A percentile compares a stretch with the other conserved stretches of the same genome.
Conservation (phyloP, 192 early-diverging fungal genomes). For the Globomyces pollinis-pini region DNA sequence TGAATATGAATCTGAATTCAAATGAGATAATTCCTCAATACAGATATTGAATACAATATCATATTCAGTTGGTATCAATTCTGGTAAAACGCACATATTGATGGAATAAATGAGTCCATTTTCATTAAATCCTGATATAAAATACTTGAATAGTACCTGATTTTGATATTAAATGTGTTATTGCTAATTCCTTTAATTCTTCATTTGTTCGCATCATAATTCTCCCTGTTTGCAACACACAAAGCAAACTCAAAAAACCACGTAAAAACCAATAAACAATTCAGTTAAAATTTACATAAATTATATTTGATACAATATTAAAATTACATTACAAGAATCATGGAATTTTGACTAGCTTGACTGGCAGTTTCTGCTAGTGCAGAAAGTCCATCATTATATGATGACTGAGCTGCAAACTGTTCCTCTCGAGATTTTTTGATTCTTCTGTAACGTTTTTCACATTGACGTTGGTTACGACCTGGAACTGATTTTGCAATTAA, state of each 20-base stretch:
- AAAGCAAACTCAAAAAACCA: no score
- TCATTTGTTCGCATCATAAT: no score
- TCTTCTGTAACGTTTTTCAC: constrained; percentile 6
- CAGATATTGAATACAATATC: not conserved
- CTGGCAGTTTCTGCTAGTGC: not conserved
- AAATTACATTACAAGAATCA: constrained; percentile 1
- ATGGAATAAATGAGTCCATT: no score
- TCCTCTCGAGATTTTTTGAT: constrained; percentile 6
- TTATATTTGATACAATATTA: not conserved
- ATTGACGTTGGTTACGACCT: constrained; percentile 1
- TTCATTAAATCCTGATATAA: no score
- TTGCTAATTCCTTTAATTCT: no score
- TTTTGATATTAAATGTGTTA: no score
- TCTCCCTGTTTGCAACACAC: no score
- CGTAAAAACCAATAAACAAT: no score
- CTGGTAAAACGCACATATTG: no score
- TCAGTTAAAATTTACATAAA: not conserved
- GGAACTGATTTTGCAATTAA: constrained; percentile 3
- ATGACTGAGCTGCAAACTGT: not conserved
- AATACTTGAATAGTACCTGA: no score
- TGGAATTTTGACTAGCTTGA: not conserved
- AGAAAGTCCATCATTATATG: not conserved
- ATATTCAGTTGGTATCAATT: not conserved
- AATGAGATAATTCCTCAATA: not conserved
- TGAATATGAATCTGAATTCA: not conserved